Conservation (phyloP, 2,329 filamentous ascomycete genomes). For the Fusarium nelsonii region DNA sequence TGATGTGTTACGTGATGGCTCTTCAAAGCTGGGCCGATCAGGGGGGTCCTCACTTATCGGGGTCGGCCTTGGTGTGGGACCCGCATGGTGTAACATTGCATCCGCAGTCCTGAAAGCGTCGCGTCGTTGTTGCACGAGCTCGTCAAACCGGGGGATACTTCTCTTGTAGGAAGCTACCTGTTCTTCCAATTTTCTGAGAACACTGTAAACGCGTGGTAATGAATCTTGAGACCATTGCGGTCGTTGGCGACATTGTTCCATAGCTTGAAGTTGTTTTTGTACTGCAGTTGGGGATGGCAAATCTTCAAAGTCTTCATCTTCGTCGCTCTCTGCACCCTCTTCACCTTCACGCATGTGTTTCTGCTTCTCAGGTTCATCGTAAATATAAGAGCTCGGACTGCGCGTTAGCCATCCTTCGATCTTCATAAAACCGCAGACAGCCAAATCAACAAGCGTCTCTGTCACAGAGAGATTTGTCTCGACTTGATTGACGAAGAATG, state of each 20-base stretch:
- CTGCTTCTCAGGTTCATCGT: conserved; percentile 56
- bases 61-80: conserved; percentile 47
- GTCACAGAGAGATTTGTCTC: conserved; percentile 92
- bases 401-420: conserved; percentile 92
- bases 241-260: conserved; percentile 65
- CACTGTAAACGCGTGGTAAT: conserved; percentile 65
- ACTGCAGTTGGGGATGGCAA: conserved; percentile 41
- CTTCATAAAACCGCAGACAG: conserved; percentile 84
- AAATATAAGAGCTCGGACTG: conserved; percentile 72
- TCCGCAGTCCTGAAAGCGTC: conserved; percentile 74
- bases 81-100: conserved; percentile 57
- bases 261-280: conserved; percentile 57
- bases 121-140: conserved; percentile 74
- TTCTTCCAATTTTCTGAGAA: conserved; percentile 70
- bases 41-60: conserved; percentile 52
- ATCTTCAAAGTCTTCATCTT: conserved; percentile 39
- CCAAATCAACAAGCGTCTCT: conserved; percentile 83
- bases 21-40: conserved; percentile 60
- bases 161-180: conserved; percentile 73
- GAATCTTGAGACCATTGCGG: conserved; percentile 66
- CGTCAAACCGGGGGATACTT: conserved; percentile 78
- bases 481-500: conserved; percentile 90
- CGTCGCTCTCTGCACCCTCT: conserved; percentile 34
- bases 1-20: conserved; percentile 60
- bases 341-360: conserved; percentile 14